Conservation (phyloP, 1,284 basidiomycete species). For the Athelia sp. region DNA sequence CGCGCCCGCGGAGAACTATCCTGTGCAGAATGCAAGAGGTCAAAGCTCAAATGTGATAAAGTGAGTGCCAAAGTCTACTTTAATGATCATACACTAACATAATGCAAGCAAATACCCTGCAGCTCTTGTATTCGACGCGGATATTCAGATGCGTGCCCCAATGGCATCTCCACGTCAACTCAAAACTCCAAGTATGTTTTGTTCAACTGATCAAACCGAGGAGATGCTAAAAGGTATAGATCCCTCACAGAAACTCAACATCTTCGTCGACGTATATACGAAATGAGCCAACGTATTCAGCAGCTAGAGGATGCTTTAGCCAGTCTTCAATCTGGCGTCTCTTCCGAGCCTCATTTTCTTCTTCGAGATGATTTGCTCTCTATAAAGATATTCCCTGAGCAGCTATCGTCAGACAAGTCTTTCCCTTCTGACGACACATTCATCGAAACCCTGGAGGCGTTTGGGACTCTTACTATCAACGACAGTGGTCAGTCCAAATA, state of each 20-base stretch:
- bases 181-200: constrained; percentile 44
- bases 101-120: constrained; percentile 42
- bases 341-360: constrained; percentile 59
- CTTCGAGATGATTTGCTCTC: constrained; percentile 56
- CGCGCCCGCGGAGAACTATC: constrained; percentile 48
- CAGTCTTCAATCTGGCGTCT: constrained; percentile 56
- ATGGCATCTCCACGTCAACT: constrained; percentile 53
- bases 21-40: constrained; percentile 54
- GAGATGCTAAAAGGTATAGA: constrained; percentile 22
- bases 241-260: constrained; percentile 70
- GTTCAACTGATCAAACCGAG: not conserved
- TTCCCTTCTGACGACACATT: constrained; percentile 22
- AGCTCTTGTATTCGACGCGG: constrained; percentile 39
- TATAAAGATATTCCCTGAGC: constrained; percentile 53
- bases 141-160: constrained; percentile 50
- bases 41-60: constrained; percentile 71
- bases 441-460: constrained; percentile 33
- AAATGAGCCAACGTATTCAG: constrained; percentile 71
- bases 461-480: constrained; percentile 58
- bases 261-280: constrained; percentile 61
- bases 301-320: constrained; percentile 66
- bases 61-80: constrained; percentile 33
- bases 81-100: constrained; percentile 24
- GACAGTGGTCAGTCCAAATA: constrained; percentile 60
- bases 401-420: constrained; percentile 18